These are phyloP conservation scores for Solanum chacoense DNA, from an alignment of 305 asterid genomes.

Conservation along the genomic window DNA sequence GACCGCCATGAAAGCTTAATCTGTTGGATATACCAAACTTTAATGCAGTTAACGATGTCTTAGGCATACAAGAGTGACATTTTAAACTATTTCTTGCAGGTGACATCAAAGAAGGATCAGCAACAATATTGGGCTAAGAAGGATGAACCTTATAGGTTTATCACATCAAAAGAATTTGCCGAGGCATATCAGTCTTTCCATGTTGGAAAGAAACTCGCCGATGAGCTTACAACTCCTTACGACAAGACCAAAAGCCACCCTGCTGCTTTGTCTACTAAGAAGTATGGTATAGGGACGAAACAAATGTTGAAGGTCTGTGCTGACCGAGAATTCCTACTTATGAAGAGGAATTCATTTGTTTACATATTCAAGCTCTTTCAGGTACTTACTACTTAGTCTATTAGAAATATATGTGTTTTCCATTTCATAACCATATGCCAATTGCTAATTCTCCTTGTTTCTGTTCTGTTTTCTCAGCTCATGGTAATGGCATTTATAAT, in stretches of 20 bases:
- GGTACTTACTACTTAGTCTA: neutral
- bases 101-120: constrained; percentile 7
- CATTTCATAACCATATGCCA: neutral
- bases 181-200: constrained; percentile 8
- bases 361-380: constrained; percentile 7
- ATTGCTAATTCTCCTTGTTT: neutral
- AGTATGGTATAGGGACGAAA: constrained; percentile 1
- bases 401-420: neutral
- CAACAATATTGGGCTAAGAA: constrained; percentile 2
- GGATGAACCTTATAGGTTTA: neutral
- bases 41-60: neutral
- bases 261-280: neutral
- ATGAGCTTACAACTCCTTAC: constrained; percentile 2
- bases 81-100: neutral
- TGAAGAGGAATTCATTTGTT: constrained; percentile 7
- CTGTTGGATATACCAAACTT: neutral
- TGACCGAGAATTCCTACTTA: constrained; percentile 1
- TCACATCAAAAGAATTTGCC: neutral
- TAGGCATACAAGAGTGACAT: neutral
- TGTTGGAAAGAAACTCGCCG: neutral
- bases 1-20: neutral
- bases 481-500: neutral
- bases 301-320: constrained; percentile 2
- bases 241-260: constrained; percentile 13
- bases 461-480: neutral